phyloP scores from a whole-genome alignment of 2,329 filamentous ascomycete species.

The Lachnellula arida region DNA sequence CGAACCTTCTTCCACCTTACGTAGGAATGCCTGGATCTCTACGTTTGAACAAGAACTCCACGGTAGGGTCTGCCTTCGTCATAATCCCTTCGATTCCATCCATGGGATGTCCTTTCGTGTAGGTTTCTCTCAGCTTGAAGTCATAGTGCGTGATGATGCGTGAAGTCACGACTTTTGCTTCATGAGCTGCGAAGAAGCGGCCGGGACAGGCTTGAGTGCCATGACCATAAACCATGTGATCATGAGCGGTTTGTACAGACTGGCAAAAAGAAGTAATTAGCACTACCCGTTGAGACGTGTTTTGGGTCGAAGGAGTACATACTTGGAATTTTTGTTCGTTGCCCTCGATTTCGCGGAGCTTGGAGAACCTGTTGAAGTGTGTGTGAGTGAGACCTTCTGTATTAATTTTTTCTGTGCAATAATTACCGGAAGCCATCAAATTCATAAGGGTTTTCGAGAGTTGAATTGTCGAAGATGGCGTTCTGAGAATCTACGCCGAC shows the following conservation, averaged over 20 bases:
- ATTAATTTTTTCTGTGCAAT: too few species aligned
- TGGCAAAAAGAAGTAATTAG: too few species aligned
- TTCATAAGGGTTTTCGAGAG: neutral
- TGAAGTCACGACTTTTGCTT: constrained; percentile 17
- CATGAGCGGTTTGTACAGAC: neutral
- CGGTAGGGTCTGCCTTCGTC: too few species aligned
- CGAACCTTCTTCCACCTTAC: too few species aligned
- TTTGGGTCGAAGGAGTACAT: too few species aligned
- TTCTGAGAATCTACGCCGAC: neutral
- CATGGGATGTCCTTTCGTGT: too few species aligned
- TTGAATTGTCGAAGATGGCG: neutral
- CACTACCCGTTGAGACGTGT: too few species aligned
- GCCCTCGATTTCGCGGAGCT: neutral
- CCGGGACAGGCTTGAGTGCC: constrained; percentile 25
- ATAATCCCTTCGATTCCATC: too few species aligned
- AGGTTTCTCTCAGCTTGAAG: too few species aligned
- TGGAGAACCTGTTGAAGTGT: neutral
- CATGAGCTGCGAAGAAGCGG: constrained; percentile 20
- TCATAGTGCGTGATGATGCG: neutral
- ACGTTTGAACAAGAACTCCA: too few species aligned
- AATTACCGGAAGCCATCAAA: neutral
- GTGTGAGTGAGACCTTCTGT: too few species aligned
- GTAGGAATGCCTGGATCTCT: too few species aligned
- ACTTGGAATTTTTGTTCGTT: neutral
- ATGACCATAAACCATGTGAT: constrained; percentile 16